Percentiles rank a stretch among this genome's conserved stretches.
These are phyloP conservation scores for Recurvomyces mirabilis DNA, from an alignment of 495 filamentous ascomycete genomes.

Conservation along the genomic window DNA sequence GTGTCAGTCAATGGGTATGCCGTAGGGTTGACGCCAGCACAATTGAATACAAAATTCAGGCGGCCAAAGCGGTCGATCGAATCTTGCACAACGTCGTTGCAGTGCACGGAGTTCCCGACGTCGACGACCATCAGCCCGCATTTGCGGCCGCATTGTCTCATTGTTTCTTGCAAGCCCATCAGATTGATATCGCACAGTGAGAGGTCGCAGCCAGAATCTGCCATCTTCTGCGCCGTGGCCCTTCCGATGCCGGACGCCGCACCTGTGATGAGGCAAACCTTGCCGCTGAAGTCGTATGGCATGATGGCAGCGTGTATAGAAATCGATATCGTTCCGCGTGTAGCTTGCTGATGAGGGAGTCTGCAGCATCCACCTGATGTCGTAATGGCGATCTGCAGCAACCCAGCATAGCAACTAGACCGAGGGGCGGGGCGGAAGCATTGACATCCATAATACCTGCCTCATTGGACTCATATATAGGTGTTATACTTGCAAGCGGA, in stretches of 20 bases:
- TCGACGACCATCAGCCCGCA: conserved; percentile 32
- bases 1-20: conserved; percentile 21
- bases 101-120: conserved; percentile 25
- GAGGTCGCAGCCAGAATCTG: conserved; percentile 35
- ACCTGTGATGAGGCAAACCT: conserved; percentile 39
- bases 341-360: no score
- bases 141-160: conserved; percentile 7
- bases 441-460: no score
- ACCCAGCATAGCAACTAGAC: no score
- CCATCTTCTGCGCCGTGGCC: conserved; percentile 38
- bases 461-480: no score
- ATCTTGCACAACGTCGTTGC: conserved; percentile 23
- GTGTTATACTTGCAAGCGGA: no score
- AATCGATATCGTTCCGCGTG: no score
- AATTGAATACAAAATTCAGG: conserved; percentile 40
- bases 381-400: no score
- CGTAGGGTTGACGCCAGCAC: conserved; percentile 42
- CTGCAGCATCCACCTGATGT: no score
- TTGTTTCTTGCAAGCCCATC: conserved; percentile 21
- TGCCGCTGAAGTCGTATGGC: conserved; percentile 10
- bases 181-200: conserved; percentile 37
- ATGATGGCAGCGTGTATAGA: no score
- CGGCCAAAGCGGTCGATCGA: conserved; percentile 1
- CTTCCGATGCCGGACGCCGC: conserved; percentile 46
- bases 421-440: no score